A percentile compares a stretch with the other conserved stretches of the same genome.
Conservation (phyloP, 139 green algal genomes). For the Parachlorella kessleri region DNA sequence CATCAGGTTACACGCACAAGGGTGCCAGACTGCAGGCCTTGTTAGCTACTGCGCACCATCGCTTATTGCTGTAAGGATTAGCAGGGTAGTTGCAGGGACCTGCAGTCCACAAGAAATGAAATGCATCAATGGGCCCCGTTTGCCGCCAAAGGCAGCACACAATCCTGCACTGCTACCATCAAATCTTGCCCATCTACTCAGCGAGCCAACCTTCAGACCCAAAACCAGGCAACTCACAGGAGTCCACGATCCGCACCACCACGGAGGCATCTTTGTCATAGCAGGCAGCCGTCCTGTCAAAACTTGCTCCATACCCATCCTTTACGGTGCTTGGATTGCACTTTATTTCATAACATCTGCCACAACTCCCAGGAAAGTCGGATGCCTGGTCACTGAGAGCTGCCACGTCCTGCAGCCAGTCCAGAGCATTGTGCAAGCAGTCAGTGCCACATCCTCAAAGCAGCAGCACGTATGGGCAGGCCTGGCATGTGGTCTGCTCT, state of each 20-base stretch:
- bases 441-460: too few species aligned
- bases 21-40: too few species aligned
- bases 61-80: background rate
- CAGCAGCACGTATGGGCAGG: too few species aligned
- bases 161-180: too few species aligned
- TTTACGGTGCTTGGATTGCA: slow-evolving; percentile 15
- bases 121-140: too few species aligned
- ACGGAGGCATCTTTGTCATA: slow-evolving; percentile 12
- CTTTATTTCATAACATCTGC: slow-evolving; percentile 30
- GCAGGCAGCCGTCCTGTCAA: slow-evolving; percentile 24
- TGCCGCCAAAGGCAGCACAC: too few species aligned
- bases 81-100: background rate
- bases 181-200: too few species aligned
- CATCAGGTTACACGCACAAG: too few species aligned
- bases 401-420: background rate
- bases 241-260: slow-evolving; percentile 23
- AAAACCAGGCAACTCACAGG: background rate
- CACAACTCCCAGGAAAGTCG: slow-evolving; percentile 4
- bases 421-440: too few species aligned
- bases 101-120: too few species aligned
- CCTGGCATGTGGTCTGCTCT: too few species aligned
- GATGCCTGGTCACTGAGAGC: background rate
- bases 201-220: too few species aligned
- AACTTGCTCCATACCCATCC: background rate
- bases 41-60: background rate